A percentile compares a stretch with the other conserved stretches of the same genome.
Evolutionary conservation across 1,139 yeast species (phyloP).

Genomic region (Geotrichum bryndzae): DNA sequence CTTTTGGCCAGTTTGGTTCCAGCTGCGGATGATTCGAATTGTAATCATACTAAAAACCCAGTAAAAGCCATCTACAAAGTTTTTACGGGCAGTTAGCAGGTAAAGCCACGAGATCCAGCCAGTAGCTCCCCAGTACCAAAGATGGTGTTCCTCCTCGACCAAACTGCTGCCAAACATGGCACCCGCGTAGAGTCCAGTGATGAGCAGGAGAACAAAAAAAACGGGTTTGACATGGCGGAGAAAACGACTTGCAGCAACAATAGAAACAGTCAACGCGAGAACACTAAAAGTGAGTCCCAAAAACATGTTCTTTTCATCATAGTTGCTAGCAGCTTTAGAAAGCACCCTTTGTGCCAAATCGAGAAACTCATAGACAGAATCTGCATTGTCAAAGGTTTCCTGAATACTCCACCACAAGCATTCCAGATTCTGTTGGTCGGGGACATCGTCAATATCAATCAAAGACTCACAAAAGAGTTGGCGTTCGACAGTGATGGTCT

Average conservation of each 20-base stretch:
- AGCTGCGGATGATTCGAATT: slow-evolving; percentile 63
- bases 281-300: slow-evolving; percentile 10
- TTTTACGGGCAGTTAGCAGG: slow-evolving; percentile 26
- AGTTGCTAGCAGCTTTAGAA: slow-evolving; percentile 67
- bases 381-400: slow-evolving; percentile 6
- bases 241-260: slow-evolving; percentile 14
- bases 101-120: slow-evolving; percentile 34
- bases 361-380: slow-evolving; percentile 10
- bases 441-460: slow-evolving; percentile 19
- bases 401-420: slow-evolving; percentile 23
- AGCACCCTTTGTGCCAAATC: slow-evolving; percentile 44
- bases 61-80: slow-evolving; percentile 26
- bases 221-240: slow-evolving; percentile 15
- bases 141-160: slow-evolving; percentile 94
- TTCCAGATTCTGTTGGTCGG: slow-evolving; percentile 26
- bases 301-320: slow-evolving; percentile 51
- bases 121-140: slow-evolving; percentile 82
- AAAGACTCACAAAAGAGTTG: slow-evolving; percentile 21
- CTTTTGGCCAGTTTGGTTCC: slow-evolving; percentile 92
- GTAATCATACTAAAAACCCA: slow-evolving; percentile 39
- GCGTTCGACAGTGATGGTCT: slow-evolving; percentile 11
- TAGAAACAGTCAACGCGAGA: slow-evolving; percentile 17
- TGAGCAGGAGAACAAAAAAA: slow-evolving; percentile 29
- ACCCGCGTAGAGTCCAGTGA: slow-evolving; percentile 45
- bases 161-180: slow-evolving; percentile 84